Evolutionary conservation across 2,329 filamentous ascomycete genomes (phyloP).

Genomic region (Thermoascus crustaceus): DNA sequence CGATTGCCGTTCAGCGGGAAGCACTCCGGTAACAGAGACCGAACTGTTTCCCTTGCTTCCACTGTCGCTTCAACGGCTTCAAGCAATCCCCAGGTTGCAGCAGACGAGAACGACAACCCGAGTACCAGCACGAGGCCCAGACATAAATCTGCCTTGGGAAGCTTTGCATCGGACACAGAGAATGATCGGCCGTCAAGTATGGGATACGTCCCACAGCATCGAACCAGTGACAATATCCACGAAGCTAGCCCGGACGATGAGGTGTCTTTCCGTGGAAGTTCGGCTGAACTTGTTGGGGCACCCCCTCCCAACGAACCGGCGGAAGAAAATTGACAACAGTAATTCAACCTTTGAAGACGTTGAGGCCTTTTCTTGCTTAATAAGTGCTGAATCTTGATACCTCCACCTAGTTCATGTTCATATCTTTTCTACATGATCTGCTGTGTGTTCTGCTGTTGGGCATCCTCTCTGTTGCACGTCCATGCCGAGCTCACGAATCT

Average conservation of each 20-base stretch:
- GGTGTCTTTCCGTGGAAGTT: slow-evolving; percentile 32
- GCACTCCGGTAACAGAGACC: slow-evolving; percentile 29
- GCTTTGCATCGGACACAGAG: slow-evolving; percentile 17
- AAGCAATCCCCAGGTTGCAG: slow-evolving; percentile 20
- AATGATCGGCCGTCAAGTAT: slow-evolving; percentile 39
- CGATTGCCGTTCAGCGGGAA: slow-evolving; percentile 35
- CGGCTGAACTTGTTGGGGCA: slow-evolving; percentile 38
- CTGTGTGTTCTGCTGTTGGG: no score
- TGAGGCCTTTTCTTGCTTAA: no score
- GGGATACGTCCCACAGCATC: slow-evolving; percentile 43
- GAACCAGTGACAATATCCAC: slow-evolving; percentile 42
- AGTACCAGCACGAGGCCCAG: slow-evolving; percentile 18
- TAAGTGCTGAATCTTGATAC: no score
- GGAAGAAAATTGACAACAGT: slow-evolving; percentile 9
- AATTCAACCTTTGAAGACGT: no score
- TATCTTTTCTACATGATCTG: no score
- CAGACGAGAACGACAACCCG: slow-evolving; percentile 16
- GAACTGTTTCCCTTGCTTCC: slow-evolving; percentile 30
- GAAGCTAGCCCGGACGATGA: slow-evolving; percentile 31
- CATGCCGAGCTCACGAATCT: slow-evolving; percentile 15
- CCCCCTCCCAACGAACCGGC: slow-evolving; percentile 10
- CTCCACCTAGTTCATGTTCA: neutral
- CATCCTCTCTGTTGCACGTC: slow-evolving; percentile 4
- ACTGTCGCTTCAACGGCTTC: slow-evolving; percentile 30
- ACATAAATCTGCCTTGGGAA: slow-evolving; percentile 22